Base-by-base conservation (phyloP, 768 basidiomycete genomes). In the Hygrophoropsis aurantiaca region DNA sequence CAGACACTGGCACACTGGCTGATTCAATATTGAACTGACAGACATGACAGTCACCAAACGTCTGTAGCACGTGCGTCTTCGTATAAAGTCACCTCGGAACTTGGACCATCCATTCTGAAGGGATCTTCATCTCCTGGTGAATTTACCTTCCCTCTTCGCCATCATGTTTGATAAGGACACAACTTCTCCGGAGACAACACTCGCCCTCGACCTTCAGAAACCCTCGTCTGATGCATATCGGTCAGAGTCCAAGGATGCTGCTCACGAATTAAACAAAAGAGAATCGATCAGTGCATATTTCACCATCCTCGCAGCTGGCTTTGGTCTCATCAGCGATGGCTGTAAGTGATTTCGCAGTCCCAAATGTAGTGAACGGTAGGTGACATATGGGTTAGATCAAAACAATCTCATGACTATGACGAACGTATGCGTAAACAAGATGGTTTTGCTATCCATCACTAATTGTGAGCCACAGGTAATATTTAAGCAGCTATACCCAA, bases 341-440 rank as follows among this genome's bases (percentile, higher is more conserved):
- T 79, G 81, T 79, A 57, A 58, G 63, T 64, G 19, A 5, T 21
- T 30, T 43, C 21, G 16, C 44, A 33, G 48, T 11, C 19, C n/a
- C n/a, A n/a, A n/a, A n/a, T n/a, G n/a, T n/a, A n/a, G n/a, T 36
- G 46, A 23, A 7, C 21, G 20, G 15, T 9, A 38, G 13, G 45
- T 42, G 27, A 34, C 47, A 46, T 33, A 15, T n/a, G 15, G 44
- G 38, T 21, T 35, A 84, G 82, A 85, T 58, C 81, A 86, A 59
- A 86, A 85, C 60, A 84, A 81, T 54, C 64, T 85, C 21, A 83
- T 85, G 82, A 83, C 83, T 0, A 79, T 85, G 80, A 60, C 76
- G 37, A 85, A 86, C 49, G 83, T 81, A 53, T 40, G 68, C 46
- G 27, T 30, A 30, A 30, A 30, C 42, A 30, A 23, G 34, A 34